Evolutionary conservation across 1,284 basidiomycete species (phyloP).

Genomic region (Rhizopogon parksii): DNA sequence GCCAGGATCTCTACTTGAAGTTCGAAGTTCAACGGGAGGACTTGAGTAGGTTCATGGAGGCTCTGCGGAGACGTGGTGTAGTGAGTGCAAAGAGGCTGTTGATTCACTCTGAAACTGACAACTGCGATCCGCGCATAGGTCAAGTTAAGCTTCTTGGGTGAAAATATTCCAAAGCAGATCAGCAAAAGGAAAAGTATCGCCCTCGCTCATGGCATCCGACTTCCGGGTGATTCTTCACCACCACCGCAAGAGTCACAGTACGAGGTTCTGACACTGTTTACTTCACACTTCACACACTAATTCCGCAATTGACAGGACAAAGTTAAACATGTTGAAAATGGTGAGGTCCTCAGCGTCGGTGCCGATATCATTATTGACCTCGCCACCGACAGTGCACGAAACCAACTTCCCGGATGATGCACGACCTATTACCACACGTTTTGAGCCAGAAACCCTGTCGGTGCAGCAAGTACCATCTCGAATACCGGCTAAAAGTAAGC

Average conservation of each 20-base stretch:
- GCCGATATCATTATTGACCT: not conserved
- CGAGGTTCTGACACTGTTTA: conserved; percentile 11
- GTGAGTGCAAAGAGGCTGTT: conserved; percentile 24
- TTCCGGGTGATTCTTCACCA: conserved; percentile 19
- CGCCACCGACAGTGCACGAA: conserved; percentile 21
- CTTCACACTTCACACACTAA: not conserved
- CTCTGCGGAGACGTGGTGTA: conserved; percentile 36
- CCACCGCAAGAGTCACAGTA: conserved; percentile 20
- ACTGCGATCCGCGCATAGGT: conserved; percentile 6
- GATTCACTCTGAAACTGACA: conserved; percentile 15
- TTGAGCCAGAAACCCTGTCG: not conserved
- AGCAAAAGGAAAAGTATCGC: conserved; percentile 17
- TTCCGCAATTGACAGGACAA: conserved; percentile 16
- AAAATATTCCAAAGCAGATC: not conserved
- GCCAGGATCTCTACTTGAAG: conserved; percentile 25
- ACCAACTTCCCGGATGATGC: conserved; percentile 19
- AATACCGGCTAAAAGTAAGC: not conserved
- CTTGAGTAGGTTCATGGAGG: conserved; percentile 33
- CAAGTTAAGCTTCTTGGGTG: conserved; percentile 1
- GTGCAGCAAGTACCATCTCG: not conserved
- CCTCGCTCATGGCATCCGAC: conserved; percentile 23
- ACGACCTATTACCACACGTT: not conserved
- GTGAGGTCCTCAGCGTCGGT: conserved; percentile 9
- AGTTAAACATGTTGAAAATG: conserved; percentile 25
- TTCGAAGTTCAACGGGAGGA: conserved; percentile 32